Conservation (phyloP, 257 asterid species). For the Echium plantagineum region DNA sequence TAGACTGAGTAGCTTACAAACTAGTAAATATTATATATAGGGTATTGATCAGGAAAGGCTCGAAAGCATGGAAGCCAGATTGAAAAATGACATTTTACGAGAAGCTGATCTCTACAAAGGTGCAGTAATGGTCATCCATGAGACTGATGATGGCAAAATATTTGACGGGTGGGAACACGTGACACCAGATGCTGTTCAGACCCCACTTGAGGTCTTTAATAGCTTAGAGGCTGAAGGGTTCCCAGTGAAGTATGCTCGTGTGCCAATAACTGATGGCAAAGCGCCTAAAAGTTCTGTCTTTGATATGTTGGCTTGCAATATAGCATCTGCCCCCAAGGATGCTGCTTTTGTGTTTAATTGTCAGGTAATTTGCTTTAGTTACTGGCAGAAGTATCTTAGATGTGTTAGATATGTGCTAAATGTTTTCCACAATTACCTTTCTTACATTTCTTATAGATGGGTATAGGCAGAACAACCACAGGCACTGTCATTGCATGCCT, state of each 20-base stretch:
- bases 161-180: constrained; percentile 95
- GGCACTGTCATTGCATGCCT: constrained; percentile 98
- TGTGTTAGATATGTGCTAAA: background rate
- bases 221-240: constrained; percentile 72
- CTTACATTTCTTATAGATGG: constrained; percentile 52
- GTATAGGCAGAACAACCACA: constrained; percentile 93
- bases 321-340: constrained; percentile 79
- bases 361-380: constrained; percentile 45
- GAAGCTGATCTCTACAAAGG: constrained; percentile 88
- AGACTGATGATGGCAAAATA: constrained; percentile 79
- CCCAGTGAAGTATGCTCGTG: constrained; percentile 92
- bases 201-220: constrained; percentile 88
- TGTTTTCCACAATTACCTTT: background rate
- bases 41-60: constrained; percentile 95
- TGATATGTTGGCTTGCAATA: constrained; percentile 65
- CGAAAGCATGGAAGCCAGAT: constrained; percentile 92
- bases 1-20: constrained; percentile 19
- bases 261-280: constrained; percentile 97
- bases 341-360: constrained; percentile 95
- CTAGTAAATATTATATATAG: constrained; percentile 28
- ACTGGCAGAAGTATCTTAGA: constrained; percentile 1
- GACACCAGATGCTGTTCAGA: constrained; percentile 60
- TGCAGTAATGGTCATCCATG: constrained; percentile 91
- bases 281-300: constrained; percentile 98
- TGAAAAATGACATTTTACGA: constrained; percentile 90